Evolutionary conservation across 169 alveolate species (phyloP).

Genomic region (Cytauxzoon felis): DNA sequence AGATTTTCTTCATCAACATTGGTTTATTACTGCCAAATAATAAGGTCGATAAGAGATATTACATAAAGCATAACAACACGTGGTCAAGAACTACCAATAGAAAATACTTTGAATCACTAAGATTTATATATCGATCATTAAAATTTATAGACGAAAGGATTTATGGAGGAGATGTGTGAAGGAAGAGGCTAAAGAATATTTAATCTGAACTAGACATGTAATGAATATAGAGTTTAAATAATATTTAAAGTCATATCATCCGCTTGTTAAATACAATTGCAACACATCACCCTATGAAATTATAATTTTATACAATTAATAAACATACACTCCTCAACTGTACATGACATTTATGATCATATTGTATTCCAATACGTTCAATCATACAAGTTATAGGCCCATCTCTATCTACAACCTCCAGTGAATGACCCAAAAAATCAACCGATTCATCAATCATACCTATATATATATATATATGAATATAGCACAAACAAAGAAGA

Average conservation of each 20-base stretch:
- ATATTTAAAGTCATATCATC: not conserved
- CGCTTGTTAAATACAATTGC: constrained; percentile 53
- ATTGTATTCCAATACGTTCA: constrained; percentile 55
- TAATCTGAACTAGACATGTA: not conserved
- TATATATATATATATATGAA: not conserved
- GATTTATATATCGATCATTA: too few species aligned
- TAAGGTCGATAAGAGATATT: too few species aligned
- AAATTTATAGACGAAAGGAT: too few species aligned
- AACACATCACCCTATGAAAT: constrained; percentile 43
- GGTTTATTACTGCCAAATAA: too few species aligned
- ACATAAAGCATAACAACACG: too few species aligned
- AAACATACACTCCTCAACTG: constrained; percentile 58
- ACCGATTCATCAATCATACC: constrained; percentile 40
- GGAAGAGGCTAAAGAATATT: too few species aligned
- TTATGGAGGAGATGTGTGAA: too few species aligned
- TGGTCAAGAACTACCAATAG: too few species aligned
- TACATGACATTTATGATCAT: constrained; percentile 56
- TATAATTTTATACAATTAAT: not conserved
- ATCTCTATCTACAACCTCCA: constrained; percentile 44
- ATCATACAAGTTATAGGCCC: constrained; percentile 55
- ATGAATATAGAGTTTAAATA: not conserved
- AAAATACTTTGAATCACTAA: too few species aligned
- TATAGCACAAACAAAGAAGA: too few species aligned
- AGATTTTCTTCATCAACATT: too few species aligned
- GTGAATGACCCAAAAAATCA: constrained; percentile 54